phyloP scores from a whole-genome alignment of 1,284 basidiomycete genomes.

The Naganishia cerealis region DNA sequence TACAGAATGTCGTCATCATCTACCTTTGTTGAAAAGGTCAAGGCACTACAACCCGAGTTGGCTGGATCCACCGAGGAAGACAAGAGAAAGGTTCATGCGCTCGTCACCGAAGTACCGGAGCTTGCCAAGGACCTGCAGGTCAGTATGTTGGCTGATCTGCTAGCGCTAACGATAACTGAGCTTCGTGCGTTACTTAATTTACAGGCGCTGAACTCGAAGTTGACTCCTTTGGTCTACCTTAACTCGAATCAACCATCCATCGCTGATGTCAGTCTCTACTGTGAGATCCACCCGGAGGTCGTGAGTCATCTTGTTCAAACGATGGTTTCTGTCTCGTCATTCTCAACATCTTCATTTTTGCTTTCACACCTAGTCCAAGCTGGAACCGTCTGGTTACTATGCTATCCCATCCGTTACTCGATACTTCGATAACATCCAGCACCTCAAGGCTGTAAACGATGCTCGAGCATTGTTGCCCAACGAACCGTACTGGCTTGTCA shows the following conservation, averaged over 20 bases:
- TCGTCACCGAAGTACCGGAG: constrained; percentile 43
- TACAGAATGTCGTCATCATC: constrained; percentile 27
- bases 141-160: constrained; percentile 15
- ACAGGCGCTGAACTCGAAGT: constrained; percentile 70
- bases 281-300: constrained; percentile 71
- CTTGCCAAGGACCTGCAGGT: constrained; percentile 48
- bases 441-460: constrained; percentile 59
- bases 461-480: constrained; percentile 50
- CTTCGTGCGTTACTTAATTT: not conserved
- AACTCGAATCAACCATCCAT: constrained; percentile 72
- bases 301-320: constrained; percentile 57
- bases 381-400: constrained; percentile 68
- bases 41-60: constrained; percentile 35
- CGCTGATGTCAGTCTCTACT: constrained; percentile 82
- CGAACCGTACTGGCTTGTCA: constrained; percentile 62
- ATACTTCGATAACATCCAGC: constrained; percentile 91
- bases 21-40: constrained; percentile 32
- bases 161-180: not conserved
- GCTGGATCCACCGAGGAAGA: constrained; percentile 47
- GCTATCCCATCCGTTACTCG: constrained; percentile 77
- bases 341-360: not conserved
- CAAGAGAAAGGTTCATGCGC: constrained; percentile 44
- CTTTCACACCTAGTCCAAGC: constrained; percentile 60
- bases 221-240: constrained; percentile 75
- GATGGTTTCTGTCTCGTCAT: constrained; percentile 1